Evolutionary conservation across 176 grass and related monocot species (phyloP).

Genomic region (Carex parvula): DNA sequence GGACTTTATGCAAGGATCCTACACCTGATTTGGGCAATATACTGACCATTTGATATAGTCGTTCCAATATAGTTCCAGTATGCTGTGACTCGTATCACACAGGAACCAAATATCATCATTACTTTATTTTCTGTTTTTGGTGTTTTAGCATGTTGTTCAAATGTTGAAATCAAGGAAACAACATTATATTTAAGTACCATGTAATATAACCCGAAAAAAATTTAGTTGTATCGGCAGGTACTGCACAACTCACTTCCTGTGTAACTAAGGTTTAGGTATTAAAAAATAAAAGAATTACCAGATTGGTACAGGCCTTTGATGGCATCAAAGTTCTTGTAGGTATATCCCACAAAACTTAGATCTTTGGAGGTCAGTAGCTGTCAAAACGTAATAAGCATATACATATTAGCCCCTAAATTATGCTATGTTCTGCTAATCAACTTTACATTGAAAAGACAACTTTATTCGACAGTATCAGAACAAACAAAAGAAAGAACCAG

Average conservation of each 20-base stretch:
- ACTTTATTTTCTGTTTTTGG: neutral
- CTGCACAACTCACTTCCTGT: neutral
- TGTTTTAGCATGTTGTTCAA: neutral
- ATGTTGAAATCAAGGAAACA: neutral
- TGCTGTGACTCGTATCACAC: neutral
- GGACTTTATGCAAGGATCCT: neutral
- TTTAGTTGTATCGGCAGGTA: neutral
- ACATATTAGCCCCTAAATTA: conserved; percentile 17
- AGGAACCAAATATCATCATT: conserved; percentile 1
- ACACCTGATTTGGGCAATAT: neutral
- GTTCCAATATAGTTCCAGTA: neutral
- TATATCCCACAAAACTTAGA: conserved; percentile 98
- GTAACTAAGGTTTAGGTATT: conserved; percentile 8
- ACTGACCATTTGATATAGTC: neutral
- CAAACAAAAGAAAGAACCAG: neutral
- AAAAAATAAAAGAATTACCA: conserved; percentile 18
- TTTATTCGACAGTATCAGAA: neutral
- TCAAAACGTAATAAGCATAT: neutral
- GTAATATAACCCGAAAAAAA: neutral
- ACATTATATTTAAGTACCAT: neutral
- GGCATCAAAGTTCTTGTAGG: conserved; percentile 99
- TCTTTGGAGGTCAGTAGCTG: conserved; percentile 92
- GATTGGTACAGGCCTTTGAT: conserved; percentile 76
- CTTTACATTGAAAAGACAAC: neutral
- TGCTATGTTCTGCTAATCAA: neutral